Percentiles rank a stretch among this genome's conserved stretches.
Conservation (phyloP, 257 asterid species). For the Solanum neorickii region DNA sequence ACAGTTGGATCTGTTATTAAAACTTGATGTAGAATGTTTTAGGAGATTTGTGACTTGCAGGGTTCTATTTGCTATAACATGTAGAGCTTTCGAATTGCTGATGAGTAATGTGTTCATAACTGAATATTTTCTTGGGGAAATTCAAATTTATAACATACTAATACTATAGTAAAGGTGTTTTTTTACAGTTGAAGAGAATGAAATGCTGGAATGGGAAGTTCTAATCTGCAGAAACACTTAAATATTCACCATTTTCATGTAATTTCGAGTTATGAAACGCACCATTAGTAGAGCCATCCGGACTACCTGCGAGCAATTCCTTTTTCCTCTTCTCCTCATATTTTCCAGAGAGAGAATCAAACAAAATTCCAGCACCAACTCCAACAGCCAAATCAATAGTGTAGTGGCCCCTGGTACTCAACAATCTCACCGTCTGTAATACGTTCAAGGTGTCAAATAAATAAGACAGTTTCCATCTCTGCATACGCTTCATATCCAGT, state of each 20-base stretch:
- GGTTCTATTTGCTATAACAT: not conserved
- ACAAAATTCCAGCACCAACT: slow-evolving; percentile 18
- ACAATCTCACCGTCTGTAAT: slow-evolving; percentile 10
- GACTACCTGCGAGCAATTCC: not conserved
- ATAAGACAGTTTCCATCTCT: slow-evolving; percentile 7
- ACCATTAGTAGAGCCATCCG: slow-evolving; percentile 6
- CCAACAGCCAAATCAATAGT: slow-evolving; percentile 23
- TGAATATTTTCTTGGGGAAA: not conserved
- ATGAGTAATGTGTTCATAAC: not conserved
- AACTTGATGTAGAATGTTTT: not conserved
- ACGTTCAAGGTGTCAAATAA: slow-evolving; percentile 11
- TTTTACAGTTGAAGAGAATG: not conserved
- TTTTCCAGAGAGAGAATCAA: slow-evolving; percentile 15
- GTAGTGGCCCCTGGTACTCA: slow-evolving; percentile 23
- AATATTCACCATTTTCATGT: not conserved
- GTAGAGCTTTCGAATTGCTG: not conserved
- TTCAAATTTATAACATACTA: not conserved
- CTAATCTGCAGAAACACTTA: not conserved
- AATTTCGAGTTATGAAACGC: not conserved
- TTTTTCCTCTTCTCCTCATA: not conserved
- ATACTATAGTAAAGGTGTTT: not conserved
- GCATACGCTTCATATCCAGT: slow-evolving; percentile 15
- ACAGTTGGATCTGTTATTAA: not conserved
- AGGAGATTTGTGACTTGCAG: not conserved
- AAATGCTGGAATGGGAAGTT: not conserved